phyloP scores from a whole-genome alignment of 352 stramenopile species.

The Phytophthora syringae region DNA sequence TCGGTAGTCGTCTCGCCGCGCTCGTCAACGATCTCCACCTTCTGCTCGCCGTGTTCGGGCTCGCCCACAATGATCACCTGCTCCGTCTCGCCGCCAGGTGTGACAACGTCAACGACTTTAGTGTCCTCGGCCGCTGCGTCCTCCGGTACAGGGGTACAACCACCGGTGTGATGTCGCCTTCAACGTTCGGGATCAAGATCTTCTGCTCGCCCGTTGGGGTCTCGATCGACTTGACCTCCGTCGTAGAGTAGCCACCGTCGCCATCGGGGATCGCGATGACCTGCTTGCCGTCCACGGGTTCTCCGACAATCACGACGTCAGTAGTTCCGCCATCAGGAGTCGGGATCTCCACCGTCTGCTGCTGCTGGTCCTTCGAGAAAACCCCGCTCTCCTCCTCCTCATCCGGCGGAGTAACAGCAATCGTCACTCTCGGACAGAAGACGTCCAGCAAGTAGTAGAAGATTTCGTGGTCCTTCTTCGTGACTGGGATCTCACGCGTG shows the following conservation, averaged over 20 bases:
- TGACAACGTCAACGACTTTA: slow-evolving; percentile 25
- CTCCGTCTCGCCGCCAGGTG: slow-evolving; percentile 8
- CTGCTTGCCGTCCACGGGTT: slow-evolving; percentile 18
- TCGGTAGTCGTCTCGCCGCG: not conserved
- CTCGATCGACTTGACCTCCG: slow-evolving; percentile 21
- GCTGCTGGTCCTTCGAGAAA: not conserved
- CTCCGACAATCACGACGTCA: slow-evolving; percentile 25
- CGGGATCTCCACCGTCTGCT: slow-evolving; percentile 26
- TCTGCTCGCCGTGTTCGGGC: slow-evolving; percentile 4
- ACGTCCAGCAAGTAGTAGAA: slow-evolving; percentile 35
- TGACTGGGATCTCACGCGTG: slow-evolving; percentile 4
- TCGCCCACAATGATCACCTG: slow-evolving; percentile 26
- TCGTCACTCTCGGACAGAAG: slow-evolving; percentile 22
- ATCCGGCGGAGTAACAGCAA: slow-evolving; percentile 22
- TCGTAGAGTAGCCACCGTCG: slow-evolving; percentile 22
- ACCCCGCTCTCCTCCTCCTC: slow-evolving; percentile 1
- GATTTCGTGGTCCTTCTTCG: slow-evolving; percentile 13
- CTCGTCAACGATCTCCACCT: not conserved
- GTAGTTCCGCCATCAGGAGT: slow-evolving; percentile 15
- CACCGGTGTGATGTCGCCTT: slow-evolving; percentile 27
- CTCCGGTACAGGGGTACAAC: slow-evolving; percentile 11
- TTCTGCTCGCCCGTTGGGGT: slow-evolving; percentile 30
- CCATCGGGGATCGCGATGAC: slow-evolving; percentile 22
- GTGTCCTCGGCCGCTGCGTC: slow-evolving; percentile 6
- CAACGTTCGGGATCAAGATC: slow-evolving; percentile 28